Evolutionary conservation across 2,329 filamentous ascomycete genomes (phyloP).

Genomic region (Aspergillus latus): DNA sequence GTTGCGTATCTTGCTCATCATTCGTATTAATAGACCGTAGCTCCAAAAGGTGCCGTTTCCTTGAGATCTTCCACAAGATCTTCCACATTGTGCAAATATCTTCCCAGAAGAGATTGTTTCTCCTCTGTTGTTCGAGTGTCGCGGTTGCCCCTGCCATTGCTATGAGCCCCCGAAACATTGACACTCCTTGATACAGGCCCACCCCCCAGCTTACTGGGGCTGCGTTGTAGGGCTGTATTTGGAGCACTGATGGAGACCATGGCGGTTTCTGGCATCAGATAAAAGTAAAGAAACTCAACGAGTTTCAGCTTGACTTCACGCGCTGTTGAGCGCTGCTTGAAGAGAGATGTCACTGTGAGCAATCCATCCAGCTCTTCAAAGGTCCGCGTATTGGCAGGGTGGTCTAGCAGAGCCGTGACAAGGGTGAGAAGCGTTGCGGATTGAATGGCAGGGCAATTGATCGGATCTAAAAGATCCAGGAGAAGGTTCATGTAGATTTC

Average conservation of each 20-base stretch:
- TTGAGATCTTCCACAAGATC: conserved; percentile 81
- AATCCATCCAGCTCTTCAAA: conserved; percentile 93
- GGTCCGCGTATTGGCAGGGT: conserved; percentile 81
- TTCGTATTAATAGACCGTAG: conserved; percentile 41
- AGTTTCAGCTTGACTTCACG: conserved; percentile 91
- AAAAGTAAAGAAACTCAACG: conserved; percentile 98
- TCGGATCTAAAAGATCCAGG: conserved; percentile 88
- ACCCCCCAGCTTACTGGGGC: conserved; percentile 65
- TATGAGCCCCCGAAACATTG: conserved; percentile 28
- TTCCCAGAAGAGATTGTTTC: conserved; percentile 75
- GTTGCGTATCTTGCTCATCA: conserved; percentile 15
- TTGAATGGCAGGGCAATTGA: conserved; percentile 89
- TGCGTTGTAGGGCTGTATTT: conserved; percentile 58
- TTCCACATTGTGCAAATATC: conserved; percentile 78
- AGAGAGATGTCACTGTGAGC: conserved; percentile 85
- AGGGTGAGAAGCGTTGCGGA: conserved; percentile 86
- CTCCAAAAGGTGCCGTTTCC: conserved; percentile 72
- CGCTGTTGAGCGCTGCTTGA: conserved; percentile 82
- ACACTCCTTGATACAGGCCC: conserved; percentile 54
- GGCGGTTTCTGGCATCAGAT: conserved; percentile 87
- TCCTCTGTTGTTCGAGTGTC: conserved; percentile 70
- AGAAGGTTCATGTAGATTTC: conserved; percentile 96
- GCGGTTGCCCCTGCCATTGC: conserved; percentile 28
- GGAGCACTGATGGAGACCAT: conserved; percentile 31
- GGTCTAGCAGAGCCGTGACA: conserved; percentile 82